Conservation (phyloP, 202 grass and related monocot species). For the Carex arenaria region DNA sequence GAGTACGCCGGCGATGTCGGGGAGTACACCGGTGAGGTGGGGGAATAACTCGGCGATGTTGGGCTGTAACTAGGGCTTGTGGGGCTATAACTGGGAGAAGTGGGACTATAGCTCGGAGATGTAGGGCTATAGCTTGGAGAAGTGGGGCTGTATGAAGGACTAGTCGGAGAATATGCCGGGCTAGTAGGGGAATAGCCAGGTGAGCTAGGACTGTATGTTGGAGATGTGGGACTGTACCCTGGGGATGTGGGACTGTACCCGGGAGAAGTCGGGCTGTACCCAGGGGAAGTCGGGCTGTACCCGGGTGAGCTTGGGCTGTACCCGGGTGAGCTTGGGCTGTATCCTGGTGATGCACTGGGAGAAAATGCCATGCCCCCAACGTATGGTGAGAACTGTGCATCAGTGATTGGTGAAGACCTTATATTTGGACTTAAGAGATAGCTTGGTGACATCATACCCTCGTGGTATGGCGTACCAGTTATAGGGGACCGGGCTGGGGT, state of each 20-base stretch:
- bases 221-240: slow-evolving; percentile 76
- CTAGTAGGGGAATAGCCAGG: slow-evolving; percentile 83
- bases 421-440: slow-evolving; percentile 85
- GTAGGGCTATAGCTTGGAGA: slow-evolving; percentile 74
- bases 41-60: slow-evolving; percentile 60
- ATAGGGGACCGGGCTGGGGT: slow-evolving; percentile 69
- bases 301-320: slow-evolving; percentile 83
- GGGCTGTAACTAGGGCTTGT: slow-evolving; percentile 65
- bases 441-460: slow-evolving; percentile 98
- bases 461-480: slow-evolving; percentile 73
- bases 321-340: slow-evolving; percentile 76
- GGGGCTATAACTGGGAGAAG: slow-evolving; percentile 52
- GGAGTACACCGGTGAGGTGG: slow-evolving; percentile 60
- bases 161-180: slow-evolving; percentile 79
- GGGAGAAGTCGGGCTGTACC: slow-evolving; percentile 76
- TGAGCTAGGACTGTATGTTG: slow-evolving; percentile 83
- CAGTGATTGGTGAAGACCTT: slow-evolving; percentile 76
- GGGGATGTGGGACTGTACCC: slow-evolving; percentile 77
- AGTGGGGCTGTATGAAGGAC: slow-evolving; percentile 63
- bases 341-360: slow-evolving; percentile 64
- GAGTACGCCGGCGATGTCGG: slow-evolving; percentile 59
- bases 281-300: slow-evolving; percentile 62
- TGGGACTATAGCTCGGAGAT: slow-evolving; percentile 65
- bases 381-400: slow-evolving; percentile 93
- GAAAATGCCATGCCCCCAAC: slow-evolving; percentile 89